Base-by-base conservation (phyloP, 1,284 basidiomycete species). In the Tetrapyrgos nigripes region DNA sequence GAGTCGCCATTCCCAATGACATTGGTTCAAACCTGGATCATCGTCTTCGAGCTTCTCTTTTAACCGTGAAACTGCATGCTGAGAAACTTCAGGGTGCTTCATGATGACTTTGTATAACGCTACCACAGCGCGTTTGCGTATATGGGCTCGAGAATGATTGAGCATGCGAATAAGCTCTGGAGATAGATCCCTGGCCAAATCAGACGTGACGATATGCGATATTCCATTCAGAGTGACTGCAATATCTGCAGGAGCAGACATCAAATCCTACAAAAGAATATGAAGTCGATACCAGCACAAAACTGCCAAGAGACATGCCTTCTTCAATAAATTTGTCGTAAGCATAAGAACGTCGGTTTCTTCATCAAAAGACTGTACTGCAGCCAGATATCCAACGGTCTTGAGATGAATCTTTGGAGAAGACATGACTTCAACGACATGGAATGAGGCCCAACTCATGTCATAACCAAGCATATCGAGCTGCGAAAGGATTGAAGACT, bases 361-460 rank as follows among this genome's bases (percentile, higher is more conserved):
- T 63, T 94, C 87, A 28, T 90, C 85, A 73, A 99, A 99, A 0
- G 95, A 96, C 73, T 97, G 94, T 0, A 87, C 83, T 1, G 97
- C 96, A 1, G 93, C 97, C 14, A 99, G 88, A 76, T 99, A 99
- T 14, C 97, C 97, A 46, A 98, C 91, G 43, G 89, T 89, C 81
- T 99, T 99, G 65, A 97, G 83, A 75, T 98, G 95, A 66, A 91
- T 89, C 68, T 89, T 89, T 2, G 92, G 80, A 2, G 94, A 96
- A 28, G 95, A 96, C 97, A 99, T 99, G 69, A 97, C 94, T 71
- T 99, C 97, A 13, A 99, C 90, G 58, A 99, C 92, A 74, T 97
- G 90, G 71, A 98, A 98, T 5, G 96, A 91, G 31, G 91, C 92
- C 90, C 91, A 95, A 65, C 82, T 84, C 89, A 94, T 94, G 73